Percentiles rank a stretch among this genome's conserved stretches.
phyloP scores from a whole-genome alignment of 768 basidiomycete genomes.

The Mycena leptocephala region DNA sequence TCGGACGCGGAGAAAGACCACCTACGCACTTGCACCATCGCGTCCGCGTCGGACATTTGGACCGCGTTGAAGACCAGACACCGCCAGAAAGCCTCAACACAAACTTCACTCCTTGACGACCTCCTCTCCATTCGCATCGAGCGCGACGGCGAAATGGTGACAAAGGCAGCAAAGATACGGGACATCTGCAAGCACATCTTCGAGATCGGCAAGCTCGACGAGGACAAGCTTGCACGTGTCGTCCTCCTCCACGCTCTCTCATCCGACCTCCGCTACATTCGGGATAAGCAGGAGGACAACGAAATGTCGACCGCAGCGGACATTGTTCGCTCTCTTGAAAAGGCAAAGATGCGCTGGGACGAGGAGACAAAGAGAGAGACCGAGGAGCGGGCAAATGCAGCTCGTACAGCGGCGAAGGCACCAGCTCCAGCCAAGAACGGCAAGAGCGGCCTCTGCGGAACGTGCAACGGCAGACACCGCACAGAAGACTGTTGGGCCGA shows the following conservation, averaged over 20 bases:
- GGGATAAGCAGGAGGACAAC: constrained; percentile 19
- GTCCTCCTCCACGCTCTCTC: constrained; percentile 33
- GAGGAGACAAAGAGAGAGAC: constrained; percentile 1
- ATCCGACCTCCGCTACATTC: constrained; percentile 7
- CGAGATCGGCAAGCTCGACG: constrained; percentile 34
- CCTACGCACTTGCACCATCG: not conserved
- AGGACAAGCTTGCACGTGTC: too few relatives aligned
- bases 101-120: constrained; percentile 38
- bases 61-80: constrained; percentile 28
- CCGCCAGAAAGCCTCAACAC: constrained; percentile 30
- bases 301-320: not conserved
- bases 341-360: not conserved
- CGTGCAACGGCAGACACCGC: not conserved
- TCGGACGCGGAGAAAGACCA: not conserved
- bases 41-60: constrained; percentile 19
- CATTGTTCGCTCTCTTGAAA: not conserved
- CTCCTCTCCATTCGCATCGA: constrained; percentile 23
- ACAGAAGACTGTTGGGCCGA: not conserved
- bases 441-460: not conserved
- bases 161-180: not conserved
- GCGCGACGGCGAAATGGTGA: not conserved
- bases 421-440: too few relatives aligned
- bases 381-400: constrained; percentile 9
- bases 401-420: too few relatives aligned
- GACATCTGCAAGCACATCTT: constrained; percentile 32